Evolutionary conservation across 2,329 filamentous ascomycete species (phyloP), one percentile per base, ranked within the genome.

Genomic region (Beauveria caledonica): DNA sequence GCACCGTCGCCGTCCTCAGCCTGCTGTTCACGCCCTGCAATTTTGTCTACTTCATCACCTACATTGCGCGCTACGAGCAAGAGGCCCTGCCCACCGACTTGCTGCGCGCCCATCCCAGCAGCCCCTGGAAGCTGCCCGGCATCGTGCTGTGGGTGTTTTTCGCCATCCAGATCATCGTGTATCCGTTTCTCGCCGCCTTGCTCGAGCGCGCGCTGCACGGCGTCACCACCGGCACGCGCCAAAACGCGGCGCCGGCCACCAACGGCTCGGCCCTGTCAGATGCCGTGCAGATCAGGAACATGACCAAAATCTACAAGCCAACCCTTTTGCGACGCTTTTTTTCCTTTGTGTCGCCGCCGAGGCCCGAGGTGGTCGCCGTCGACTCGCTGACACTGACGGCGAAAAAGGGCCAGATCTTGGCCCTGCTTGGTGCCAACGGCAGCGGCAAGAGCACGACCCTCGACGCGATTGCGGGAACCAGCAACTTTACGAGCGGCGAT

Each of bases 11-110:
- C 3, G 76, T 89, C 8, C 77, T 93, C 5, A 85, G 85, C 65
- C 70, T 94, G n/a, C 73, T 95, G 0, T 95, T 95, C 68, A 84
- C 88, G 3, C 88, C 90, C 0, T 92, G 90, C 78, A 93, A 91
- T 68, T 93, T 90, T 68, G 86, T 91, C 25, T 89, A 86, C 70
- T 92, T 90, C 70, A 79, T 85, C 63, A 83, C 88, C 36, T 84
- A 85, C 65, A 79, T 90, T 67, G 89, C 90, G 8, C 83, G 88
- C 54, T 93, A 81, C 71, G 88, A 95, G 72, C 77, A 79, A 61
- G 71, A 86, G 61, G 77, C 83, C 21, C 66, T 78, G 50, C 76
- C 81, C 0, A 80, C 86, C 0, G 81, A 90, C 64, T 73, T 94
- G 3, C 68, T 81, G 6, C 71, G 82, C 48, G 74, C 76, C 1